These are phyloP conservation scores for Pythium periplocum DNA, from an alignment of 352 stramenopile species.

Conservation along the genomic window DNA sequence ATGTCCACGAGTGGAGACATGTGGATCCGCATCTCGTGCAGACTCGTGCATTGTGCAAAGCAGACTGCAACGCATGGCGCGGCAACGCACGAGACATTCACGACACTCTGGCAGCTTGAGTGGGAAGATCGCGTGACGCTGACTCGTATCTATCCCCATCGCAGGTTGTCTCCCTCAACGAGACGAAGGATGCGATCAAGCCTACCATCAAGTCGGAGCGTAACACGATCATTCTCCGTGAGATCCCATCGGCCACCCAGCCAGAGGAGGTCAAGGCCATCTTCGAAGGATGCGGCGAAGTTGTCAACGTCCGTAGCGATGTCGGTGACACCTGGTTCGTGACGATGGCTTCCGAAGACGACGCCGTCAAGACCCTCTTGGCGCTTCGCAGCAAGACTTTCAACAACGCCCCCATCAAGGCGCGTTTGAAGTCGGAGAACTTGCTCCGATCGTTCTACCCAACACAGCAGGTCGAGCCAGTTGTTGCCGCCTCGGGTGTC, in stretches of 20 bases:
- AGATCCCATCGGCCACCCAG: slow-evolving; percentile 86
- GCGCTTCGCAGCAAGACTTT: slow-evolving; percentile 88
- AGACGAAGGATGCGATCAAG: slow-evolving; percentile 85
- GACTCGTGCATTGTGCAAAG: too few relatives aligned
- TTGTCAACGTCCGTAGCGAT: slow-evolving; percentile 85
- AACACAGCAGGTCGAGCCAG: slow-evolving; percentile 52
- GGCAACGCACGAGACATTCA: too few relatives aligned
- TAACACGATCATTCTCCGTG: slow-evolving; percentile 91
- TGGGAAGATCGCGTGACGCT: too few relatives aligned
- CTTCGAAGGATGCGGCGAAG: slow-evolving; percentile 72
- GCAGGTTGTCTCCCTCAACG: slow-evolving; percentile 71
- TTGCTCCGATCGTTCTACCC: slow-evolving; percentile 90
- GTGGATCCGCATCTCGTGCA: too few relatives aligned
- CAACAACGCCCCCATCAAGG: slow-evolving; percentile 86
- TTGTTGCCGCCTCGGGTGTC: slow-evolving; percentile 26
- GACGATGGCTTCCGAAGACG: slow-evolving; percentile 84
- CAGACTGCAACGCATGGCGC: too few relatives aligned
- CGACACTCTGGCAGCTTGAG: too few relatives aligned
- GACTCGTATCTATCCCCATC: not conserved
- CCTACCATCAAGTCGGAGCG: slow-evolving; percentile 90
- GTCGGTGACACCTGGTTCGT: slow-evolving; percentile 94
- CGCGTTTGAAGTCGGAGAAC: slow-evolving; percentile 91
- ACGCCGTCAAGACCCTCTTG: slow-evolving; percentile 82
- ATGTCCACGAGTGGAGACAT: too few relatives aligned
- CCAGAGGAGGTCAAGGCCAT: slow-evolving; percentile 85